Conservation (phyloP, 495 filamentous ascomycete genomes). For the Penicillium chermesinum region DNA sequence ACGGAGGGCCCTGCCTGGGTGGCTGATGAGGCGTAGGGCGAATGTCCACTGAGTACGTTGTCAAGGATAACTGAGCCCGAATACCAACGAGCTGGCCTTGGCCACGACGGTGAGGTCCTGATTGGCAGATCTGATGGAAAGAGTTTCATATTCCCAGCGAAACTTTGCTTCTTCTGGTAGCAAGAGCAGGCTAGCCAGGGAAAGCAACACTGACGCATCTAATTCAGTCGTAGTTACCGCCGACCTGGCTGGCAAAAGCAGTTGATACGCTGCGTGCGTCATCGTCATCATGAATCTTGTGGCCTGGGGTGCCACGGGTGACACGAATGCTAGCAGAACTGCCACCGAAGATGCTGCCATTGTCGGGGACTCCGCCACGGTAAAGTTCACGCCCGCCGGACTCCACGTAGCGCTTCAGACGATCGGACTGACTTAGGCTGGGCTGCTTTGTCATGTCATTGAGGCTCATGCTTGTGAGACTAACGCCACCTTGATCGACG, state of each 20-base stretch:
- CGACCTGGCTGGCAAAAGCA: conserved; percentile 92
- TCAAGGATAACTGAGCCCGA: conserved; percentile 1
- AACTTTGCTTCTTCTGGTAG: conserved; percentile 17
- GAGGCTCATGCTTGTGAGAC: conserved; percentile 72
- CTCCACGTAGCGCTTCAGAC: conserved; percentile 84
- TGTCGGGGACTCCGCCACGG: conserved; percentile 45
- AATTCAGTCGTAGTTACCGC: conserved; percentile 83
- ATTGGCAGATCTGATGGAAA: conserved; percentile 21
- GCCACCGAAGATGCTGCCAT: conserved; percentile 68
- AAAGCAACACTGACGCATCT: conserved; percentile 10
- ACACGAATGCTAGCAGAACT: conserved; percentile 59
- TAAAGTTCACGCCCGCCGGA: conserved; percentile 56
- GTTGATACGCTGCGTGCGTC: conserved; percentile 94
- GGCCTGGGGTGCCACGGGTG: conserved; percentile 45
- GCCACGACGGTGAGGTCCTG: conserved; percentile 14
- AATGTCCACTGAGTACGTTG: neutral
- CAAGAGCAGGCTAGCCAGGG: conserved; percentile 14
- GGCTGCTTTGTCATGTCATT: conserved; percentile 71
- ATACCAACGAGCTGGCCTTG: conserved; percentile 9
- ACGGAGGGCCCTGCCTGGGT: neutral
- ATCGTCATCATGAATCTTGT: conserved; percentile 61
- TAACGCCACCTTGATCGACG: conserved; percentile 78
- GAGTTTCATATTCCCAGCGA: conserved; percentile 17
- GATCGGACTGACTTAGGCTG: conserved; percentile 79
- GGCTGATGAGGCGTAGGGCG: neutral